These are phyloP conservation scores for Backusella luteola DNA, from an alignment of 192 early-diverging fungal genomes.

Conservation along the genomic window DNA sequence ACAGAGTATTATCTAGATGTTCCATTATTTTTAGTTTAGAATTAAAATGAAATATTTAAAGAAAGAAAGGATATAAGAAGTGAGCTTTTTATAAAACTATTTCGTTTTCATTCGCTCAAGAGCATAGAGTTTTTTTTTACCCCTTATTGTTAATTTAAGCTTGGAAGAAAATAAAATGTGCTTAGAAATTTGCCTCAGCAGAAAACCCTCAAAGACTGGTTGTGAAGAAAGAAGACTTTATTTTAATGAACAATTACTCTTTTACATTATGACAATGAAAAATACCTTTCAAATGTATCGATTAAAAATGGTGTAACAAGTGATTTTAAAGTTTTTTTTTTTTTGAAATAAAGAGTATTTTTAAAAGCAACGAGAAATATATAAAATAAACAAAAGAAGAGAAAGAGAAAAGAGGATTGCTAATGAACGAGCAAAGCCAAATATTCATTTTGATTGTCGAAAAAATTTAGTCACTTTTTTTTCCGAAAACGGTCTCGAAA, in stretches of 20 bases:
- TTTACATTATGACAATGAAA: not conserved
- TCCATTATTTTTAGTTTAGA: not conserved
- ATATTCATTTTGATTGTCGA: not conserved
- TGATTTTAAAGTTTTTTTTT: not conserved
- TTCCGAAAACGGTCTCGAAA: not conserved
- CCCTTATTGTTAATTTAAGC: not conserved
- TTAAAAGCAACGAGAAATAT: too few species aligned
- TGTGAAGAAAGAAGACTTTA: not conserved
- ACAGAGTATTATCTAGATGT: not conserved
- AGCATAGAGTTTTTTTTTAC: not conserved
- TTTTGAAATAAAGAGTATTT: not conserved
- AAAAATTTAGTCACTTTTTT: slow-evolving; percentile 8
- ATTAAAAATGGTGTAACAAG: not conserved
- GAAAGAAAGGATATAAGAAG: not conserved
- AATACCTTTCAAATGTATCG: slow-evolving; percentile 7
- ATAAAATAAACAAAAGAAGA: not conserved
- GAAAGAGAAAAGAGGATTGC: not conserved
- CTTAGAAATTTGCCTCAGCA: not conserved
- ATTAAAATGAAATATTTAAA: not conserved
- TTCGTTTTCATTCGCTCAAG: not conserved
- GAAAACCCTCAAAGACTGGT: not conserved
- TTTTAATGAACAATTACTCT: not conserved
- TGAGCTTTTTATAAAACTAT: not conserved
- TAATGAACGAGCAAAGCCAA: not conserved
- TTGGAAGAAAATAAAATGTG: not conserved